Base-by-base conservation (phyloP, 176 grass and related monocot species). In the Rhynchospora tenuis region DNA sequence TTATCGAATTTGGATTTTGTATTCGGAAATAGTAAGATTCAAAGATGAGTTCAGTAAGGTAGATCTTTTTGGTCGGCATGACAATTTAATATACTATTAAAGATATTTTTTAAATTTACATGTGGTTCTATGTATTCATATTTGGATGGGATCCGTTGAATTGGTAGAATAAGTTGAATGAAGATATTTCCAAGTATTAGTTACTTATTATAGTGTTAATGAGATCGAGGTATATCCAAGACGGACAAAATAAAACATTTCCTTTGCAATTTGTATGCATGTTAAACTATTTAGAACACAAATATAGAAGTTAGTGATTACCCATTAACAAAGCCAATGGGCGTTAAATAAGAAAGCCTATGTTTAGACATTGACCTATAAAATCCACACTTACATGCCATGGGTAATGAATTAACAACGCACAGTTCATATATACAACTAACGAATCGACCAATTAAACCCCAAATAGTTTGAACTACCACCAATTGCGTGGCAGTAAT, bases 401-500 rank as follows among this genome's bases (percentile, higher is more conserved):
- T 79, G 76, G 23, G 29, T 57, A 15, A 57, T 57, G 75, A 59
- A 77, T 50, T 14, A 26, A 78, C 33, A 71, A 22, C 42, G 42
- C 42, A 45, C 42, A 45, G 33, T 45, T 71, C 19, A 71, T 71
- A 46, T 71, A 46, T 23, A 71, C 67, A 71, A 43, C 31, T 70
- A 70, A 71, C 12, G 19, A 46, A 46, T 71, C 6, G 20, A 58
- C 8, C 51, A 63, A 81, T 58, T 52, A 79, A 42, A 60, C 10
- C 14, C 6, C 14, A 78, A 27, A 13, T 80, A 19, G 56, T 59
- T 38, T 62, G 24, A 57, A 80, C 77, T 51, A 59, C 47, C 55
- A 62, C 78, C 26, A 22, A 63, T 23, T 64, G 12, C 29, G 54
- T 81, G 78, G 54, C 78, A 81, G 78, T 81, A 63, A 63, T 81